Evolutionary conservation across 2,329 filamentous ascomycete genomes (phyloP), one percentile per base, ranked within the genome.

Genomic region (Fusarium marasasianum): DNA sequence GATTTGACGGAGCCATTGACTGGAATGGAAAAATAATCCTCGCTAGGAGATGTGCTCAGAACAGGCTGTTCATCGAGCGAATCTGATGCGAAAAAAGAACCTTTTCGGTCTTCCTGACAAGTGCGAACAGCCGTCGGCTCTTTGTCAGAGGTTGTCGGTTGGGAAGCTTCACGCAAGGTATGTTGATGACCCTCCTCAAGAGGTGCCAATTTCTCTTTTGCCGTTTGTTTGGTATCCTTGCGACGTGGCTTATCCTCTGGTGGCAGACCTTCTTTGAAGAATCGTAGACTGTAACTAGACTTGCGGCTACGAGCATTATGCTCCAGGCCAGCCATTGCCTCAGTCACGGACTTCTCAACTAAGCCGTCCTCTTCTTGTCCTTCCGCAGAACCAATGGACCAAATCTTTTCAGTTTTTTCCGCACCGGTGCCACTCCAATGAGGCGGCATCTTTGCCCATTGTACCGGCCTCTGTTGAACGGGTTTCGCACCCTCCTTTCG

Each of bases 241-340:
- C 86, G 88, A 75, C 87, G 88, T 47, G 81, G 78, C 77, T 88
- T 88, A 50, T 91, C 89, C 60, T 91, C 88, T 7, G 81, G 79
- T n/a, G 89, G 89, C 24, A 91, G 82, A 40, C 89, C 90, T 80
- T 92, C 90, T 70, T 90, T 91, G 84, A 92, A 92, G 76, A 92
- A 91, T 5, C 91, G 86, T 66, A 92, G 82, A 73, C 89, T 91
- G 80, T 92, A 90, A 76, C 90, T 92, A 44, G 91, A 88, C 80
- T 92, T 92, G 74, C 91, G 88, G 77, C 90, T 93, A 60, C 91
- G 88, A 51, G 88, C 88, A 77, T 89, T 91, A 76, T 86, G 89
- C 76, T 91, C 90, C n/a, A 88, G 83, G 6, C 90, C 89, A 24
- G 88, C 86, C 78, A 91, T 84, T 35, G 88, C 88, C 71, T 91